phyloP scores from a whole-genome alignment of 805 yeast genomes.

The Jamesozyma lodderae region DNA sequence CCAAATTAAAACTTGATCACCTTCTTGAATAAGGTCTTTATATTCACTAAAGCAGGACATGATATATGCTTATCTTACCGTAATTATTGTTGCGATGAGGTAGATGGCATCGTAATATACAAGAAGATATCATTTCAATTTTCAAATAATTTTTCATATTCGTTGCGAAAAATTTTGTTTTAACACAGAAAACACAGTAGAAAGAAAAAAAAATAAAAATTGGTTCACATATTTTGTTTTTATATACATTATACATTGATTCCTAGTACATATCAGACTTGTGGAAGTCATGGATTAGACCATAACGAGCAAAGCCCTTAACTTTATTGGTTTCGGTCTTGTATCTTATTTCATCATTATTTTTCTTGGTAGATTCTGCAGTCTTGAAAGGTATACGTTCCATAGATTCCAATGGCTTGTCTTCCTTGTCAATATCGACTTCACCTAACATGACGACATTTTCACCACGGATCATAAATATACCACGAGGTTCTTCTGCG shows the following conservation, averaged over 20 bases:
- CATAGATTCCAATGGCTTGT: conserved; percentile 49
- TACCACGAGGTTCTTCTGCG: conserved; percentile 73
- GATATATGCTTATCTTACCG: background rate
- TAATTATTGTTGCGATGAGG: conserved; percentile 2
- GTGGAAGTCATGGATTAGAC: conserved; percentile 49
- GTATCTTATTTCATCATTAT: conserved; percentile 28
- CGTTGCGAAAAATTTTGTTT: no score
- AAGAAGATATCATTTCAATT: no score
- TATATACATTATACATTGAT: no score
- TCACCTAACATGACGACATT: conserved; percentile 92
- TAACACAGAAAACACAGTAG: no score
- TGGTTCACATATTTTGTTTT: no score
- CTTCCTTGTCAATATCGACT: conserved; percentile 81
- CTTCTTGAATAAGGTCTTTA: conserved; percentile 66
- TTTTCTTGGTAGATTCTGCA: conserved; percentile 42
- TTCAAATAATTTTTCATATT: no score
- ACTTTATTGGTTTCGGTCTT: conserved; percentile 38
- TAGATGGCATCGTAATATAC: no score
- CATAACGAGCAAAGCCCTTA: conserved; percentile 42
- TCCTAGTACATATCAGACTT: conserved; percentile 44
- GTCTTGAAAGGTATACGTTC: conserved; percentile 51
- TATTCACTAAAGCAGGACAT: conserved; percentile 39
- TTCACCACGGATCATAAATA: conserved; percentile 88
- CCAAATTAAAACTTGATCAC: conserved; percentile 81
- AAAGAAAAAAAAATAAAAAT: no score